These are phyloP conservation scores for Chaetomium cochliodes DNA, from an alignment of 495 filamentous ascomycete species.

Conservation along the genomic window DNA sequence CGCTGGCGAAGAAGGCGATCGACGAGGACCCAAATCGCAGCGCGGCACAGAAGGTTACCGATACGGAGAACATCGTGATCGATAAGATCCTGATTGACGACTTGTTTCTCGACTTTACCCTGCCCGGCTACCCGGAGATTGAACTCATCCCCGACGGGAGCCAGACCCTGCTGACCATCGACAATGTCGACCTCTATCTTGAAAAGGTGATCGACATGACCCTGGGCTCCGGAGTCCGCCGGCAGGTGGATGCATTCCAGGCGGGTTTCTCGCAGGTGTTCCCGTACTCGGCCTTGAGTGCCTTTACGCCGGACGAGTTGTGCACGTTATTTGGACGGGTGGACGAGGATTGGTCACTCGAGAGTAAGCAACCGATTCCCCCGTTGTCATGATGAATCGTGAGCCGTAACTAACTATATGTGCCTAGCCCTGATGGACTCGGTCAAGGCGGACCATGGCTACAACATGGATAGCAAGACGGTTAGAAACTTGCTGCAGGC, in stretches of 20 bases:
- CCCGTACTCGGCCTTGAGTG: slow-evolving; percentile 85
- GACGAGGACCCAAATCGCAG: slow-evolving; percentile 65
- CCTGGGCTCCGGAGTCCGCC: slow-evolving; percentile 78
- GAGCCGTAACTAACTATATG: slow-evolving; percentile 21
- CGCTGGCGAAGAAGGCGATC: slow-evolving; percentile 73
- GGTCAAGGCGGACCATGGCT: slow-evolving; percentile 99
- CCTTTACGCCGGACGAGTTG: slow-evolving; percentile 96
- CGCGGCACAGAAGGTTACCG: slow-evolving; percentile 65
- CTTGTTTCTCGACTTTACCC: slow-evolving; percentile 85
- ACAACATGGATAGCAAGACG: slow-evolving; percentile 98
- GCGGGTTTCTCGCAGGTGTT: slow-evolving; percentile 94
- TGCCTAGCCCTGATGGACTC: slow-evolving; percentile 87
- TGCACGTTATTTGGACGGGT: slow-evolving; percentile 92
- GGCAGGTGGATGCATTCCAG: slow-evolving; percentile 89
- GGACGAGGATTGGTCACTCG: slow-evolving; percentile 96
- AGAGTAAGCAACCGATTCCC: slow-evolving; percentile 62
- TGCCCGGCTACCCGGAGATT: slow-evolving; percentile 88
- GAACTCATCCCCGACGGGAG: slow-evolving; percentile 76
- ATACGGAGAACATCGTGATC: slow-evolving; percentile 64
- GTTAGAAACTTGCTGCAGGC: slow-evolving; percentile 90
- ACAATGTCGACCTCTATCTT: slow-evolving; percentile 85
- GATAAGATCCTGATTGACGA: slow-evolving; percentile 80
- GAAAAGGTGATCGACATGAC: slow-evolving; percentile 91
- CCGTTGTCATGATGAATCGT: neutral
- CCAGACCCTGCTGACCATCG: slow-evolving; percentile 73